Conservation (phyloP, 805 yeast species). For the Teunomyces atbi region DNA sequence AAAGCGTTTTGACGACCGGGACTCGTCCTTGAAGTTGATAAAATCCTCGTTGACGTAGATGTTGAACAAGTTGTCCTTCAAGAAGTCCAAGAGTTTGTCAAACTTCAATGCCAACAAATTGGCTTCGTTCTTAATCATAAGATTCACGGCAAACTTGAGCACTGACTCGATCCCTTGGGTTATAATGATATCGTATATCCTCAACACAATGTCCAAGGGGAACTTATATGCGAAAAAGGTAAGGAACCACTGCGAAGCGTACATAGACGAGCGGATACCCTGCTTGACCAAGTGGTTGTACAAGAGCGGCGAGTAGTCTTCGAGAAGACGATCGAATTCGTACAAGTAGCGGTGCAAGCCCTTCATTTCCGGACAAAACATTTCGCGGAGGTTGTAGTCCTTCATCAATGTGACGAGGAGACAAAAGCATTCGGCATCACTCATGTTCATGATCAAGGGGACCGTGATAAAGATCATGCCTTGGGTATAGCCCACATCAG, state of each 20-base stretch:
- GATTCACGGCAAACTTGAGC: conserved; percentile 77
- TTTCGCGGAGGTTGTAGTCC: conserved; percentile 71
- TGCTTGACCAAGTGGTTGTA: conserved; percentile 77
- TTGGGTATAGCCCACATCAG: conserved; percentile 96
- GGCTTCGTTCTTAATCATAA: conserved; percentile 68
- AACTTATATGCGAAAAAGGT: conserved; percentile 94
- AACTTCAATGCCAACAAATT: conserved; percentile 61
- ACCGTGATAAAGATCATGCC: conserved; percentile 95
- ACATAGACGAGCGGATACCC: conserved; percentile 91
- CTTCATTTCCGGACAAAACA: conserved; percentile 89
- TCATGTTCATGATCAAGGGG: conserved; percentile 78
- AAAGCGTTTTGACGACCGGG: conserved; percentile 15
- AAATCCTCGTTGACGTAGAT: conserved; percentile 52
- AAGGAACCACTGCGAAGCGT: conserved; percentile 96
- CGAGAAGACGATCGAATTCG: conserved; percentile 86
- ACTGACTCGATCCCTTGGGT: conserved; percentile 90
- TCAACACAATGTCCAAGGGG: conserved; percentile 81
- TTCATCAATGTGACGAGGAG: conserved; percentile 80
- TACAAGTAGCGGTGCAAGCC: conserved; percentile 83
- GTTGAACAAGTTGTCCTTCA: conserved; percentile 78
- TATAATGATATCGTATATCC: conserved; percentile 84
- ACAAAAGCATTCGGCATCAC: conserved; percentile 82
- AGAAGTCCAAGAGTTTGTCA: conserved; percentile 71
- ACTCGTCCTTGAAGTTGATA: conserved; percentile 16
- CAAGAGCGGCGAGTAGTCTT: conserved; percentile 69